Base-by-base conservation (phyloP, 805 yeast genomes). In the Isabelozyma heimii region DNA sequence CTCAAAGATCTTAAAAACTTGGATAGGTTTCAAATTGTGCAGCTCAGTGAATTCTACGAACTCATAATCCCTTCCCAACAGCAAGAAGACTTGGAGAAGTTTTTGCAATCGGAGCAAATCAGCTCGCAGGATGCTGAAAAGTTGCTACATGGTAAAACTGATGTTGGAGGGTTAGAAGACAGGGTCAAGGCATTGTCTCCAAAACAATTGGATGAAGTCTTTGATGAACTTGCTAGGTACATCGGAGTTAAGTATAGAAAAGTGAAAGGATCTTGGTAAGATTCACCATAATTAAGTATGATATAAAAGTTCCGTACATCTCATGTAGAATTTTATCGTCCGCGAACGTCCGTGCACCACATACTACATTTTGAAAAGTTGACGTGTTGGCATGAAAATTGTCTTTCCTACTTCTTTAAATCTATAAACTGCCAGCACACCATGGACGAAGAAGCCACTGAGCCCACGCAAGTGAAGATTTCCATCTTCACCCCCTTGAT, bases 1-100 rank as follows among this genome's bases (percentile, higher is more conserved):
- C 60, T 83, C 17, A 71, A 63, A 1, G 83, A 81, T 0, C 85
- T 87, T 53, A 66, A 67, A 39, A 65, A 66, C 2, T 62, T 89
- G 37, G 53, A 65, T 0, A 76, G 81, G 48, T 67, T 69, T 10
- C 63, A 69, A 9, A 59, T 88, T 40, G 70, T 85, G 20, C 72
- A 74, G 42, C 70, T 89, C 55, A 80, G 87, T 39, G 77, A 81
- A 53, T 90, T 85, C 62, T 91, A 89, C 71, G 96, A 89, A 60
- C 67, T 89, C 47, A 67, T 89, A 40, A 85, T 90, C n/a, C 83
- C 87, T 28, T 76, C 79, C 28, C 70, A 72, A 38, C 79, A 78
- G 52, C 85, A 84, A 56, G 75, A 79, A 44, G 77, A 77, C 35
- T 47, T 60, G 30, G 40, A 51, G 12, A 40, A 52, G 42, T 51